Conservation (phyloP, 768 basidiomycete species). For the Psilocybe sp. region DNA sequence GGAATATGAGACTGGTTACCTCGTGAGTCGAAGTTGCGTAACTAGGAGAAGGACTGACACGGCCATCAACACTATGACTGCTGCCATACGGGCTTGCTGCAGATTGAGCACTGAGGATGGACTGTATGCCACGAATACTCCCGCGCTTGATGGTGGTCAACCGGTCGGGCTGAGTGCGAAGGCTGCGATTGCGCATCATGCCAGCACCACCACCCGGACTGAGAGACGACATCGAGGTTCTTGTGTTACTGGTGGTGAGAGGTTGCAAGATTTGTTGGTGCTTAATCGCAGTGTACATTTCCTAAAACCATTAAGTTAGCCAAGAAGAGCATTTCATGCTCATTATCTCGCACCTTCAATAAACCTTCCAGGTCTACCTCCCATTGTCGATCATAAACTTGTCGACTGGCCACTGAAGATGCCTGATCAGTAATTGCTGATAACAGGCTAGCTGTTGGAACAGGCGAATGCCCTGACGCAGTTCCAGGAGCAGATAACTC, state of each 20-base stretch:
- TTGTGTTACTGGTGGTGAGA: slow-evolving; percentile 41
- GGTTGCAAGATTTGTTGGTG: slow-evolving; percentile 89
- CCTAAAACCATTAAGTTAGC: slow-evolving; percentile 40
- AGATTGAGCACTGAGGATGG: slow-evolving; percentile 65
- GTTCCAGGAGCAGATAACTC: slow-evolving; percentile 40
- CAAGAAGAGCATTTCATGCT: background rate
- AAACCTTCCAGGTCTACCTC: slow-evolving; percentile 82
- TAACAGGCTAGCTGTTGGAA: slow-evolving; percentile 14
- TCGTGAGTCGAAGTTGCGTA: slow-evolving; percentile 89
- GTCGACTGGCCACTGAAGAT: slow-evolving; percentile 4
- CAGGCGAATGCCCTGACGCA: slow-evolving; percentile 41
- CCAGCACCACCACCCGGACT: slow-evolving; percentile 45
- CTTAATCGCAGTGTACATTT: slow-evolving; percentile 93
- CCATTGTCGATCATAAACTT: slow-evolving; percentile 67
- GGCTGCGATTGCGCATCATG: slow-evolving; percentile 66
- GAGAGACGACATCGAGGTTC: slow-evolving; percentile 54
- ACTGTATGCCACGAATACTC: slow-evolving; percentile 86
- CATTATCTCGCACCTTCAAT: slow-evolving; percentile 60
- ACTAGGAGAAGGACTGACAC: slow-evolving; percentile 93
- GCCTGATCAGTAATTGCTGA: no score
- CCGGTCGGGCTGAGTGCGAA: slow-evolving; percentile 69
- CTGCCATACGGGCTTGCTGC: slow-evolving; percentile 82
- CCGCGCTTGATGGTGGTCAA: slow-evolving; percentile 81
- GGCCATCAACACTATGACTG: slow-evolving; percentile 79
- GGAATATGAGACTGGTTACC: slow-evolving; percentile 28